Evolutionary conservation across 768 basidiomycete species (phyloP), one percentile per base, ranked within the genome.

Genomic region (Porpolomopsis calyptriformis): DNA sequence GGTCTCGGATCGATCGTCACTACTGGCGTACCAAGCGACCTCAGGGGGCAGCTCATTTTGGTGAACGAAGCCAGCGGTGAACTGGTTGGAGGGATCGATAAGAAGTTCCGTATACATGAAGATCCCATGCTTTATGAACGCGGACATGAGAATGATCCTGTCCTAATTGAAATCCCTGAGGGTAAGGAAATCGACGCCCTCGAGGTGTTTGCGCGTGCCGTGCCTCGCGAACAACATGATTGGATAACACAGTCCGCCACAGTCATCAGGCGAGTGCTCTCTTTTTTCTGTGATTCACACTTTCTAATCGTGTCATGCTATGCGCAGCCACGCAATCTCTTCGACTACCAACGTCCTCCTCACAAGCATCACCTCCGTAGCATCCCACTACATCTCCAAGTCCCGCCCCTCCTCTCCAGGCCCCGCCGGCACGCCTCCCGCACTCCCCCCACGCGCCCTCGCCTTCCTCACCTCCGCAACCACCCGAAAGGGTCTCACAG

Each of bases 1-100:
- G n/a, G n/a, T n/a, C n/a, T n/a, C n/a, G n/a, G n/a, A n/a, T n/a
- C n/a, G n/a, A n/a, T n/a, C 10, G n/a, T 47, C 37, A 31, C 43
- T 31, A 48, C 55, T 38, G 53, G 53, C 8, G 36, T 54, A 11
- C 52, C 56, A 9, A 50, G 53, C 11, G 69, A 71, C 51, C 61
- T 71, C 26, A 62, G 68, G 22, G 82, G 84, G 4, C 74, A 73
- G 41, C 69, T 87, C 24, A 76, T 87, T 31, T 72, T 85, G 50
- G 72, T 88, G 45, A 77, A 89, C 57, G 76, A 87, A 57, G 71
- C 76, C 34, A 79, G 72, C 37, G 85, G 85, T 1, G 77, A 85
- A 51, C 69, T 87, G 9, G 68, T 88, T 11, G 84, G 82, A 0
- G 76, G 80, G 56, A 67, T 87, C 7, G 81, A 82, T 47, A 68